Conservation (phyloP, 805 yeast species). For the Priceomyces medius region DNA sequence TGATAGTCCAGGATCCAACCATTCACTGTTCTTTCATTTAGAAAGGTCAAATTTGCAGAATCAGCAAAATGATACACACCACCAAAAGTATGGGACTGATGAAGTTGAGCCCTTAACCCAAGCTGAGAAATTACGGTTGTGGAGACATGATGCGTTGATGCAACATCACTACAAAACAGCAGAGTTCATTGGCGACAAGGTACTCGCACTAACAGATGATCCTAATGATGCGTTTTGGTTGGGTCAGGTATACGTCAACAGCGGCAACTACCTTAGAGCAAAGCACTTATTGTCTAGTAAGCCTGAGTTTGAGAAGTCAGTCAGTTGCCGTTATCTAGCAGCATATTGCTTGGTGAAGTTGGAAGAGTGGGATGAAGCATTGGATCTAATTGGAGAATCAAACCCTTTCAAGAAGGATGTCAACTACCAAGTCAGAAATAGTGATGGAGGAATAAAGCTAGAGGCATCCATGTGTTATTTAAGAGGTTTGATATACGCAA, state of each 20-base stretch:
- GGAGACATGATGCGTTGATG: conserved; percentile 93
- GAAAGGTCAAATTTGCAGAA: conserved; percentile 16
- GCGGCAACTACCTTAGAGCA: conserved; percentile 77
- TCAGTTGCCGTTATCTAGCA: conserved; percentile 78
- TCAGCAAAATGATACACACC: conserved; percentile 5
- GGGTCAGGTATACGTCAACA: conserved; percentile 81
- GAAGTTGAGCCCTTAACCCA: conserved; percentile 56
- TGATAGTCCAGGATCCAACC: conserved; percentile 42
- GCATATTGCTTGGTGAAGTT: conserved; percentile 71
- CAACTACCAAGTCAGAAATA: conserved; percentile 42
- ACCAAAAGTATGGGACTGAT: conserved; percentile 5
- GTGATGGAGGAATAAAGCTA: conserved; percentile 82
- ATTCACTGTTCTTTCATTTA: conserved; percentile 38
- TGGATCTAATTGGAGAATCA: conserved; percentile 78
- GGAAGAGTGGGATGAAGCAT: conserved; percentile 83
- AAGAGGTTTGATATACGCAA: conserved; percentile 79
- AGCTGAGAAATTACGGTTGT: conserved; percentile 79
- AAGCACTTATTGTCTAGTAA: conserved; percentile 61
- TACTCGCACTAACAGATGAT: conserved; percentile 77
- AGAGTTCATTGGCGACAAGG: conserved; percentile 87
- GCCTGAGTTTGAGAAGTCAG: conserved; percentile 54
- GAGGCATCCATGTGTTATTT: conserved; percentile 86
- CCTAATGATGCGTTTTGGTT: conserved; percentile 96
- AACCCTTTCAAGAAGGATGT: conserved; percentile 63
- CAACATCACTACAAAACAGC: conserved; percentile 92